Evolutionary conservation across 352 stramenopile species (phyloP).

Genomic region (Pythium sukuiense): DNA sequence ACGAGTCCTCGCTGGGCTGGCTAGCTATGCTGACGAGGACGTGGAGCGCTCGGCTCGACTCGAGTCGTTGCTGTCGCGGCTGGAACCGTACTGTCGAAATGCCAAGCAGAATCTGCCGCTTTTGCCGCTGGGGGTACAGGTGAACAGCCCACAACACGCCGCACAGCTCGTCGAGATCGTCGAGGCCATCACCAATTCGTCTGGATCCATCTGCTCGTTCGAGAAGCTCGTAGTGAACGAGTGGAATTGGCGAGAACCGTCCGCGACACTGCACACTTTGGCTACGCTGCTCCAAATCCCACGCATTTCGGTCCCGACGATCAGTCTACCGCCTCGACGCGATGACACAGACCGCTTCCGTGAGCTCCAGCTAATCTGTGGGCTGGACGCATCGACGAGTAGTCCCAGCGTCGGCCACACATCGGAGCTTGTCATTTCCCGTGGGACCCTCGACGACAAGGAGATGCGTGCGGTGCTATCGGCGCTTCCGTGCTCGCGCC

Average conservation of each 20-base stretch:
- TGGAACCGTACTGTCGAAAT: no score
- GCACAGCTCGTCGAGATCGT: not conserved
- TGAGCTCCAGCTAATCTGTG: not conserved
- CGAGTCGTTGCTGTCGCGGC: no score
- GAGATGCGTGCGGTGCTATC: not conserved
- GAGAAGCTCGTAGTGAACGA: not conserved
- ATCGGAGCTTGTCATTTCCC: not conserved
- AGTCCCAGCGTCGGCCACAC: not conserved
- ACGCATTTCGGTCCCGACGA: not conserved
- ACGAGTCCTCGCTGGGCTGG: not conserved
- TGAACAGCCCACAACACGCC: not conserved
- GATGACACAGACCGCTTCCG: not conserved
- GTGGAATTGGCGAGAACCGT: not conserved
- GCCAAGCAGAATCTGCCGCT: not conserved
- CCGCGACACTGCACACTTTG: not conserved
- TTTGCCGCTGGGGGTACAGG: not conserved
- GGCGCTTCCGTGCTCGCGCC: not conserved
- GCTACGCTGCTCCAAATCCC: not conserved
- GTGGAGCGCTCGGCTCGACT: no score
- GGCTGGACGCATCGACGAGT: not conserved
- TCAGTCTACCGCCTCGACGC: not conserved
- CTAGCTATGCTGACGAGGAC: not conserved
- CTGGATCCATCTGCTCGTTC: not conserved
- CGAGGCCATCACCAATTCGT: not conserved
- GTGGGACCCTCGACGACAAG: not conserved